Base-by-base conservation (phyloP, 306 rosid species). In the Sicyos edulis region DNA sequence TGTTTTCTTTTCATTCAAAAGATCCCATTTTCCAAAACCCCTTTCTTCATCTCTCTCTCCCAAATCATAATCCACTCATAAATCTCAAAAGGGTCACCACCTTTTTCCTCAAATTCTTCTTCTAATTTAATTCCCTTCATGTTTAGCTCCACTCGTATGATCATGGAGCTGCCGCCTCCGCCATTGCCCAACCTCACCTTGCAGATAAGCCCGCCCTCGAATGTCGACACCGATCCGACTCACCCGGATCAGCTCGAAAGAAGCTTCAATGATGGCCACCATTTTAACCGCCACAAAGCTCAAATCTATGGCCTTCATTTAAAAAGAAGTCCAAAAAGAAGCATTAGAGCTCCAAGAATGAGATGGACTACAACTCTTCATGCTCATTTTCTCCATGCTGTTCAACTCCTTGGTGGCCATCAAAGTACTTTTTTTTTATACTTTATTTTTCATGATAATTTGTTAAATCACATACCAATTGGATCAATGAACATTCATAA, bases 401-500 rank as follows among this genome's bases (percentile, higher is more conserved):
- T 92, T 49, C 96, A 92, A 80, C 97, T 89, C 64, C 97, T 92
- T 65, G 97, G 97, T 42, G 97, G 97, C 63, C 92, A 89, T 86
- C 89, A 89, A 80, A 89, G 97, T 92, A 87, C 11, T 15, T 6
- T 0, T 50, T 51, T 15, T 10, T 45, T 45, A n/a, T 37, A 26
- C 29, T 26, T 26, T 26, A 26, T 26, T 26, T 26, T 26, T 26
- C 29, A 26, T 26, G 2, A 26, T 26, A 1, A 26, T 26, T 26
- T n/a, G n/a, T 26, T 26, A 26, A 26, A 26, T 26, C 29, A 26
- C 29, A 26, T 26, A 26, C 29, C 29, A 26, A 26, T 26, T 26
- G 29, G 29, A 8, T 26, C 29, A 26, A 26, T 26, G 29, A 26
- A 26, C 29, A 26, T 26, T 26, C 29, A 26, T 26, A 26, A 26